phyloP scores from a whole-genome alignment of 495 filamentous ascomycete species.

The Coniosporium apollinis region DNA sequence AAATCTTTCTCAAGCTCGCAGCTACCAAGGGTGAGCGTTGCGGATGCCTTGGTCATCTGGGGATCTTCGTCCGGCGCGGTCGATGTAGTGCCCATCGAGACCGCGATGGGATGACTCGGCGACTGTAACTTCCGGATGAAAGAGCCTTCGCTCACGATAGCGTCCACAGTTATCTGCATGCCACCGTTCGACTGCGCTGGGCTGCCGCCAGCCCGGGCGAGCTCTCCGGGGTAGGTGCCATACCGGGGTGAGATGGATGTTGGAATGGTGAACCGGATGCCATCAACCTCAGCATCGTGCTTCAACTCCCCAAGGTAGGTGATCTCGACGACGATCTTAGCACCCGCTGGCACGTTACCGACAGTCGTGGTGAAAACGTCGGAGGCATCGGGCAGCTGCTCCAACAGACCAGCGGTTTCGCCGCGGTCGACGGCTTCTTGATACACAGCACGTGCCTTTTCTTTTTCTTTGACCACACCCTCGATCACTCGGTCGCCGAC shows the following conservation, averaged over 20 bases:
- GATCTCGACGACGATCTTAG: conserved; percentile 37
- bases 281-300: conserved; percentile 43
- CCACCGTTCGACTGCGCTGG: conserved; percentile 18
- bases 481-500: conserved; percentile 33
- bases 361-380: conserved; percentile 50
- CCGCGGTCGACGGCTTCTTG: conserved; percentile 36
- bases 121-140: conserved; percentile 43
- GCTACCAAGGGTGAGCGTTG: conserved; percentile 35
- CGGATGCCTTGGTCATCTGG: conserved; percentile 39
- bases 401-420: conserved; percentile 42
- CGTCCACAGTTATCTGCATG: conserved; percentile 43
- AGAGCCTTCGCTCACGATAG: conserved; percentile 35
- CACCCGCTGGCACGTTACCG: conserved; percentile 42
- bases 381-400: conserved; percentile 36
- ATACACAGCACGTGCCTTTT: conserved; percentile 36
- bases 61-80: conserved; percentile 26
- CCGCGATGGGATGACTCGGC: conserved; percentile 48
- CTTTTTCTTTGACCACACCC: conserved; percentile 45
- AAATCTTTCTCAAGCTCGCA: conserved; percentile 34
- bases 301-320: conserved; percentile 52
- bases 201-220: conserved; percentile 7
- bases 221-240: conserved; percentile 27
- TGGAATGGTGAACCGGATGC: conserved; percentile 47
- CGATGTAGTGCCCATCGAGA: conserved; percentile 42
- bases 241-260: conserved; percentile 46